Evolutionary conservation across 2,329 filamentous ascomycete species (phyloP), one percentile per base, ranked within the genome.

Genomic region (Huntiella decipiens): DNA sequence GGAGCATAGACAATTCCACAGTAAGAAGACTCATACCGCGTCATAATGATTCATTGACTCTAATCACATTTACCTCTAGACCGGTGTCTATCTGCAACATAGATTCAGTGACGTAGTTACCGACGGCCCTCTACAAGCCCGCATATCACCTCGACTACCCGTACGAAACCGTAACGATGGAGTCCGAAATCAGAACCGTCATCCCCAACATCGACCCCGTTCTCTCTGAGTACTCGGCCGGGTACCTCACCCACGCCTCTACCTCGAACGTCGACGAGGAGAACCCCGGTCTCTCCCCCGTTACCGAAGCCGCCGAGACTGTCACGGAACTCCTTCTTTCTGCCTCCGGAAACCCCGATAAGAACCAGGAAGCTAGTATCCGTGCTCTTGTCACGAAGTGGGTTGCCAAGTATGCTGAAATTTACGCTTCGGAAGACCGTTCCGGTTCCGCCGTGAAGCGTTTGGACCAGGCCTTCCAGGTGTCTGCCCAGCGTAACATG

Each of bases 381-480:
- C 78, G 79, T 51, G 76, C 79, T 51, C 71, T 98, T 38, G 85
- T 98, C 7, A 74, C 81, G 54, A 94, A 87, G 65, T 94, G 93
- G 73, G 83, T 94, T 47, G 72, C 79, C 51, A 81, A 77, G 55
- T 79, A 95, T 54, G 80, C 77, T 57, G 75, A 77, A 51, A 74
- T 75, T 48, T 80, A 84, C 65, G 82, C 77, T 47, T 71, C 76
- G 42, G 74, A 85, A 61, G 70, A 71, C 44, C 77, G 79, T 57
- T 74, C 79, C 54, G 82, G 82, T 7, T 81, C 84, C 15, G 74
- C 76, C 5, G 83, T 88, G 50, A 85, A 71, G 62, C 82, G 85
- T 56, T 75, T 98, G 15, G 91, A 96, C 57, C 87, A 96, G 62
- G 83, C 87, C 50, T 84, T 95, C 62, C 84, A 95, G 63, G 88